Evolutionary conservation across 163 green algal genomes (phyloP), one percentile per base, ranked within the genome.

Genomic region (Coccomyxa subellipsoidea): DNA sequence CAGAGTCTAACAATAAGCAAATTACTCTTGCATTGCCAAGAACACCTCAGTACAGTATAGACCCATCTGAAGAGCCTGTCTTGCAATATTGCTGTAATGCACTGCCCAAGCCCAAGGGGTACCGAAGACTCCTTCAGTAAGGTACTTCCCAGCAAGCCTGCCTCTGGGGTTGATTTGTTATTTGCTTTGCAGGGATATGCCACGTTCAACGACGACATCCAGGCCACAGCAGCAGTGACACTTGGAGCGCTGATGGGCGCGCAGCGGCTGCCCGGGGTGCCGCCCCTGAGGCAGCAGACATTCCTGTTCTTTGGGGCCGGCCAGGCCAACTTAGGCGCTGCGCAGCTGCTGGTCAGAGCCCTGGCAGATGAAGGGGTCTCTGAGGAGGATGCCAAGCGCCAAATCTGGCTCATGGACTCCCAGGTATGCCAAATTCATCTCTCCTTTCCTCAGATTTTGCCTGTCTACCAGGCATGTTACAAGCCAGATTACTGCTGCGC

Each of bases 181-280:
- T 1, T 12, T 76, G 47, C 36, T 34, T 9, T 76, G 40, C 54
- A 84, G 76, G 81, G 78, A 27, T 80, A 84, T n/a, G 40, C 75
- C 25, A 78, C 80, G 37, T 97, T 97, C 89, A 96, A 96, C 81
- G 93, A 97, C 79, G 93, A 96, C 86, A 94, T 97, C 47, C 89
- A 97, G 81, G 87, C 86, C 76, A 97, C 94, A 25, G 92, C 92
- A 32, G 88, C 86, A 31, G 90, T 90, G 32, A 86, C 86, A 15
- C 21, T 96, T 38, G 90, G 88, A 29, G 90, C 91, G 2, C 54
- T 95, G 72, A 87, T 92, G 66, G 89, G 86, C 0, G 92, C 89
- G 40, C 78, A 88, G 75, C 83, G 87, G 31, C 76, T 94, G 39
- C 32, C 59, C 9, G 89, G 85, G 9, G 90, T 89, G 78, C 76